Evolutionary conservation across 208 protist genomes (phyloP).

Genomic region (Trypanosomatidae sp.): DNA sequence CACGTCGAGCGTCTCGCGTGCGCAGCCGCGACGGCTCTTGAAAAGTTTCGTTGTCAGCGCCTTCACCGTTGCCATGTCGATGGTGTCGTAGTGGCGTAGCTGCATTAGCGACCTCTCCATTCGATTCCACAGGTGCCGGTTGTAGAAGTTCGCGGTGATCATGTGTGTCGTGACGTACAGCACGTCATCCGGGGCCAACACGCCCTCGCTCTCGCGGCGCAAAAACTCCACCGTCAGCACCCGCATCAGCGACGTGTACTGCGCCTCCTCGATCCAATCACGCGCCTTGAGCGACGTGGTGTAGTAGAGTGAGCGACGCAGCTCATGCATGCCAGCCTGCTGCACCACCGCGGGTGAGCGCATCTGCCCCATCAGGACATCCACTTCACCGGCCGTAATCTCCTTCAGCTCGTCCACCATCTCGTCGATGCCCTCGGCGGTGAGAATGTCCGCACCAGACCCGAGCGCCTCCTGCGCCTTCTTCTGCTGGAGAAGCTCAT

Average conservation of each 20-base stretch:
- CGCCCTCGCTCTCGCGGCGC: slow-evolving; percentile 78
- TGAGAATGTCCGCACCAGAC: slow-evolving; percentile 67
- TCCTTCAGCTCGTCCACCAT: slow-evolving; percentile 79
- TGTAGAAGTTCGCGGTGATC: slow-evolving; percentile 87
- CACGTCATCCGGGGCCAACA: slow-evolving; percentile 85
- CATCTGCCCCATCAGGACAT: slow-evolving; percentile 53
- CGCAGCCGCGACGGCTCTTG: slow-evolving; percentile 79
- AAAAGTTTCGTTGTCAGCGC: slow-evolving; percentile 87
- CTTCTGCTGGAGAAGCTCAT: slow-evolving; percentile 78
- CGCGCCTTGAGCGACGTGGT: slow-evolving; percentile 66
- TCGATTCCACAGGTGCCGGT: slow-evolving; percentile 87
- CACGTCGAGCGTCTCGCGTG: slow-evolving; percentile 80
- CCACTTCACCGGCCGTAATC: slow-evolving; percentile 55
- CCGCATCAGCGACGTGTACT: slow-evolving; percentile 79
- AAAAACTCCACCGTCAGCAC: slow-evolving; percentile 78
- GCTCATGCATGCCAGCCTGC: slow-evolving; percentile 86
- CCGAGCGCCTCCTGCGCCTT: slow-evolving; percentile 74
- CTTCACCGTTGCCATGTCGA: slow-evolving; percentile 86
- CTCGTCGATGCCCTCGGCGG: slow-evolving; percentile 80
- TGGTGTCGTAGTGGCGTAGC: slow-evolving; percentile 56
- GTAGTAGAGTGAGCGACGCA: slow-evolving; percentile 89
- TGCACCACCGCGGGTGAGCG: slow-evolving; percentile 60
- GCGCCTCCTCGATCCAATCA: slow-evolving; percentile 58
- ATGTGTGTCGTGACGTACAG: slow-evolving; percentile 86
- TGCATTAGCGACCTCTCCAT: slow-evolving; percentile 66